Conservation (phyloP, 2,329 filamentous ascomycete species). For the Xylaria sp. region DNA sequence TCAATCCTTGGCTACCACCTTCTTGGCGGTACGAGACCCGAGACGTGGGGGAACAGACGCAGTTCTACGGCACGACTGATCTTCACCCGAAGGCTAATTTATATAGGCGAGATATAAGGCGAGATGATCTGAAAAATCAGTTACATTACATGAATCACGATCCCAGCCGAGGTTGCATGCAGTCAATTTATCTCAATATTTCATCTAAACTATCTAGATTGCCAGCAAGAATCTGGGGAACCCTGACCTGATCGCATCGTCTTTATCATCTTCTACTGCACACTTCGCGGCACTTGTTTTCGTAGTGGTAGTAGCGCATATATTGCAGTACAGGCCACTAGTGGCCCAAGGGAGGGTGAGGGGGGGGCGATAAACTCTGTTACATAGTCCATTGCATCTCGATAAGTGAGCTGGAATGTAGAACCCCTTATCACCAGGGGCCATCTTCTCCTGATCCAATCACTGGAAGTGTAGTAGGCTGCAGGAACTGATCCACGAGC, state of each 20-base stretch:
- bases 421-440: not conserved
- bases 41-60: not conserved
- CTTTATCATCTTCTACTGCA: not conserved
- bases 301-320: too few relatives aligned
- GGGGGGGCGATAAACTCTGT: too few relatives aligned
- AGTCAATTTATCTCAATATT: conserved; percentile 15
- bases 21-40: conserved; percentile 1
- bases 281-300: too few relatives aligned
- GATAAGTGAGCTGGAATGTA: not conserved
- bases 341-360: too few relatives aligned
- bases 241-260: not conserved
- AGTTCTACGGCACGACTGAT: not conserved
- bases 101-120: conserved; percentile 1
- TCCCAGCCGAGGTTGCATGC: conserved; percentile 8
- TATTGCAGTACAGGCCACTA: too few relatives aligned
- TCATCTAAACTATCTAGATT: not conserved
- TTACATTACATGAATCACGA: conserved; percentile 4
- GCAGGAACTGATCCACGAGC: conserved; percentile 26
- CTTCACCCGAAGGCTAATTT: conserved; percentile 23
- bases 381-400: too few relatives aligned
- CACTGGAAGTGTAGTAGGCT: conserved; percentile 9
- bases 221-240: conserved; percentile 28
- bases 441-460: not conserved
- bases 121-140: not conserved
- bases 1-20: conserved; percentile 17